A percentile compares a stretch with the other conserved stretches of the same genome.
These are phyloP conservation scores for Protea cynaroides DNA, from an alignment of 164 flowering plant species.

Conservation along the genomic window DNA sequence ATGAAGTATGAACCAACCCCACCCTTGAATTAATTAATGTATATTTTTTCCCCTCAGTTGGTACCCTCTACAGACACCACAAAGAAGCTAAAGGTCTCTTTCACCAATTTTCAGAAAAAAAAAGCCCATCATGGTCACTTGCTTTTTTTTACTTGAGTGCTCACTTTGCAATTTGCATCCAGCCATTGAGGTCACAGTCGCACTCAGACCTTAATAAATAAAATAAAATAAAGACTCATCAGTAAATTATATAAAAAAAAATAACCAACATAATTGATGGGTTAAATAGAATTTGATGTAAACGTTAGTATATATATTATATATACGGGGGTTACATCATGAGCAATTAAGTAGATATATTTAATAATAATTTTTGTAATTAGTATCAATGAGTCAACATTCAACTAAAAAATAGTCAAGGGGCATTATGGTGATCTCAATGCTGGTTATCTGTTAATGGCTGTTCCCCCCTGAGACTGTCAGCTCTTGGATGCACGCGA, in stretches of 20 bases:
- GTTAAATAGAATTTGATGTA: too few species aligned
- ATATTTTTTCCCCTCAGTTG: constrained; percentile 1
- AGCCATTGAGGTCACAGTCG: too few species aligned
- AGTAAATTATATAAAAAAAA: too few species aligned
- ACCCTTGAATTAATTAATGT: not conserved
- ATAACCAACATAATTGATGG: too few species aligned
- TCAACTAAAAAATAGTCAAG: not conserved
- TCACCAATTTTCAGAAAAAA: not conserved
- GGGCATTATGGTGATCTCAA: too few species aligned
- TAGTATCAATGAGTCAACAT: not conserved
- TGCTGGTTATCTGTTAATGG: not conserved
- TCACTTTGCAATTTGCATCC: too few species aligned
- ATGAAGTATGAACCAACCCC: not conserved
- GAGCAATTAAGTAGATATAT: too few species aligned
- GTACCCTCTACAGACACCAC: not conserved
- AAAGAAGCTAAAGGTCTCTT: not conserved
- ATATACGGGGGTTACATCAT: too few species aligned
- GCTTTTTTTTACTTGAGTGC: not conserved
- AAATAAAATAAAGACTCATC: too few species aligned
- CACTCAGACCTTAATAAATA: too few species aligned
- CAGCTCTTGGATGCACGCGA: constrained; percentile 14
- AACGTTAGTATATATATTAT: too few species aligned
- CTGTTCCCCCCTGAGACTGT: not conserved
- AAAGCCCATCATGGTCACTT: constrained; percentile 6
- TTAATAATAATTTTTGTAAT: too few species aligned